Evolutionary conservation across 169 alveolate genomes (phyloP).

Genomic region (Plasmodium billcollinsi): DNA sequence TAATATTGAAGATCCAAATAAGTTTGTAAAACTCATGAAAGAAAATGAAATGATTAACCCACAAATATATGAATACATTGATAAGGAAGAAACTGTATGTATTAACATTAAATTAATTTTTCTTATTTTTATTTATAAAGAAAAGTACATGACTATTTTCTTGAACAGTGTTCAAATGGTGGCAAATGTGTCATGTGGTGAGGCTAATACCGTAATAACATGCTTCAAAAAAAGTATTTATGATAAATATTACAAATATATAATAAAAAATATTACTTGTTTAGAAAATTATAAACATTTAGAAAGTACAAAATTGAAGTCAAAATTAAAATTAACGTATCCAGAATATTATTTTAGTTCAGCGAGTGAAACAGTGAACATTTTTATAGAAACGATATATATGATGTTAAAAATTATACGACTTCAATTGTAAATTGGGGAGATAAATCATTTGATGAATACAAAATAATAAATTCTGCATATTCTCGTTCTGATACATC

Average conservation of each 20-base stretch:
- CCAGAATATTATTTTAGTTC: slow-evolving; percentile 53
- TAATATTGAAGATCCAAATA: slow-evolving; percentile 59
- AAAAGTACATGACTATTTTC: slow-evolving; percentile 75
- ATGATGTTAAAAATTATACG: slow-evolving; percentile 67
- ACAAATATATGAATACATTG: slow-evolving; percentile 69
- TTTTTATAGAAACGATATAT: slow-evolving; percentile 63
- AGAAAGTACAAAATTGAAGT: slow-evolving; percentile 56
- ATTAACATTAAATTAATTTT: slow-evolving; percentile 67
- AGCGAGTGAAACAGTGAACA: slow-evolving; percentile 37
- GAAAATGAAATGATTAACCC: slow-evolving; percentile 66
- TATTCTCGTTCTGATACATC: slow-evolving; percentile 72
- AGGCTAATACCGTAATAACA: slow-evolving; percentile 72
- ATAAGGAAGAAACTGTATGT: slow-evolving; percentile 73
- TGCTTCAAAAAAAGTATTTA: slow-evolving; percentile 65
- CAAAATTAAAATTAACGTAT: slow-evolving; percentile 31
- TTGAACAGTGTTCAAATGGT: slow-evolving; percentile 65
- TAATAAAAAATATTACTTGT: slow-evolving; percentile 68
- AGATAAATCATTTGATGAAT: slow-evolving; percentile 74
- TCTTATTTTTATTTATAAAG: slow-evolving; percentile 57
- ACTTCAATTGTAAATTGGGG: slow-evolving; percentile 73
- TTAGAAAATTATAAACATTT: slow-evolving; percentile 64
- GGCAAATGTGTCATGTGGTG: slow-evolving; percentile 69
- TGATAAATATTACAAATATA: slow-evolving; percentile 68
- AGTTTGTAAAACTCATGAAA: slow-evolving; percentile 61
- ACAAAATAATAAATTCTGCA: slow-evolving; percentile 52